phyloP scores from a whole-genome alignment of 2,329 filamentous ascomycete genomes.

The Aspergillus sp. region DNA sequence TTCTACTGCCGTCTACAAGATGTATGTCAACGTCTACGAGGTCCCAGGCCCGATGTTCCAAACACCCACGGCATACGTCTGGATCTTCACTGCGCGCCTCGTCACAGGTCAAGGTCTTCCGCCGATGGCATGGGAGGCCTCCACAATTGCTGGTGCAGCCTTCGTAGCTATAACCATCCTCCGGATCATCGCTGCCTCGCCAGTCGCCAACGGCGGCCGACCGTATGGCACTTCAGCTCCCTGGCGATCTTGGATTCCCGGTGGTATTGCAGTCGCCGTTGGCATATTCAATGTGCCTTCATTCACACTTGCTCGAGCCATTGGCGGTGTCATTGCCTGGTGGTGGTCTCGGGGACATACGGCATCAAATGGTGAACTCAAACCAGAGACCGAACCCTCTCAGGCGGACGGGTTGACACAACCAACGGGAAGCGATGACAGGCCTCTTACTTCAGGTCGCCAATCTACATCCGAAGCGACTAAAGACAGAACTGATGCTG shows the following conservation, averaged over 20 bases:
- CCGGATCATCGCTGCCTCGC: slow-evolving; percentile 57
- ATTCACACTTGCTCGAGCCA: slow-evolving; percentile 84
- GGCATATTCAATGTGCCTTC: slow-evolving; percentile 98
- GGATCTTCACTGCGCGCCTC: slow-evolving; percentile 92
- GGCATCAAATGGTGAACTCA: slow-evolving; percentile 17
- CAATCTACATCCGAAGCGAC: slow-evolving; percentile 43
- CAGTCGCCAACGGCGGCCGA: slow-evolving; percentile 30
- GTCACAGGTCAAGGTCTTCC: slow-evolving; percentile 90
- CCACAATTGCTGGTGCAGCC: slow-evolving; percentile 69
- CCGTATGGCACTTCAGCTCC: slow-evolving; percentile 37
- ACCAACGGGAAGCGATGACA: not conserved
- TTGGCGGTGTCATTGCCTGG: slow-evolving; percentile 74
- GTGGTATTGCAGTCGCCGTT: slow-evolving; percentile 93
- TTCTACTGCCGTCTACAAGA: slow-evolving; percentile 80
- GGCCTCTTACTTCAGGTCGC: not conserved
- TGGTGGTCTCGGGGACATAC: slow-evolving; percentile 65
- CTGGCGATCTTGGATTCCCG: slow-evolving; percentile 79
- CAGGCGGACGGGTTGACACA: not conserved
- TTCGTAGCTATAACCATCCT: slow-evolving; percentile 71
- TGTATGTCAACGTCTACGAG: slow-evolving; percentile 87
- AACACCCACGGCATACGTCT: slow-evolving; percentile 91
- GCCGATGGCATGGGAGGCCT: slow-evolving; percentile 77
- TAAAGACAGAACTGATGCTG: slow-evolving; percentile 9
- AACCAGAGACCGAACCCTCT: not conserved
- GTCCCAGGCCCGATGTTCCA: slow-evolving; percentile 89